Conservation (phyloP, 352 stramenopile species). For the Globisporangium emineosum region DNA sequence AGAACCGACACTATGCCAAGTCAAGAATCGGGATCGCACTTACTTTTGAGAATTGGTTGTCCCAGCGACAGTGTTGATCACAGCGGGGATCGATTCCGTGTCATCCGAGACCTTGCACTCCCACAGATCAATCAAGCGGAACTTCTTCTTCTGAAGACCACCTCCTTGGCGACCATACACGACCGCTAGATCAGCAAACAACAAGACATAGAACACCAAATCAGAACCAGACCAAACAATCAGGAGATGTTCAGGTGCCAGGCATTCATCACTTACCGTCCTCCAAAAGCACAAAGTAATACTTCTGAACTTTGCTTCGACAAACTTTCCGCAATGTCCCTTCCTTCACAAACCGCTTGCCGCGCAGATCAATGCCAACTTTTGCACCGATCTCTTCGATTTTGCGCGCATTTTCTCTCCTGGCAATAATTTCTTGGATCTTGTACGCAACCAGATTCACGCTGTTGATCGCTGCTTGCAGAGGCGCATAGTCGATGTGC, state of each 20-base stretch:
- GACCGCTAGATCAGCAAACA: constrained; percentile 33
- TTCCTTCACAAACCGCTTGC: constrained; percentile 69
- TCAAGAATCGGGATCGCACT: constrained; percentile 3
- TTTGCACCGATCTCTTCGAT: constrained; percentile 57
- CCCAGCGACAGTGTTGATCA: constrained; percentile 52
- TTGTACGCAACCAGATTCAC: constrained; percentile 73
- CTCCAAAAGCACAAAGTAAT: constrained; percentile 83
- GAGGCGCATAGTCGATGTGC: constrained; percentile 67
- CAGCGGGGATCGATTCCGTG: constrained; percentile 61
- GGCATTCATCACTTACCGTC: constrained; percentile 47
- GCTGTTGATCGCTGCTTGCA: constrained; percentile 71
- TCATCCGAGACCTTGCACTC: constrained; percentile 77
- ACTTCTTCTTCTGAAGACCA: constrained; percentile 79
- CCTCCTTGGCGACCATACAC: constrained; percentile 60
- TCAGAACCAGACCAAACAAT: background rate
- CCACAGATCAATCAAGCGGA: constrained; percentile 73
- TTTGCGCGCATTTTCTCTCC: constrained; percentile 62
- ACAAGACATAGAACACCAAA: background rate
- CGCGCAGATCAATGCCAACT: constrained; percentile 65
- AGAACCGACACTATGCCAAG: background rate
- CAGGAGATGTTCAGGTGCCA: background rate
- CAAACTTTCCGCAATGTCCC: constrained; percentile 84
- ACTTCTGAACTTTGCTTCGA: constrained; percentile 77
- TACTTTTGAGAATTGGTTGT: constrained; percentile 61
- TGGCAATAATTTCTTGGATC: constrained; percentile 78